phyloP scores from a whole-genome alignment of 257 asterid species.

The Forsythia suspensa region DNA sequence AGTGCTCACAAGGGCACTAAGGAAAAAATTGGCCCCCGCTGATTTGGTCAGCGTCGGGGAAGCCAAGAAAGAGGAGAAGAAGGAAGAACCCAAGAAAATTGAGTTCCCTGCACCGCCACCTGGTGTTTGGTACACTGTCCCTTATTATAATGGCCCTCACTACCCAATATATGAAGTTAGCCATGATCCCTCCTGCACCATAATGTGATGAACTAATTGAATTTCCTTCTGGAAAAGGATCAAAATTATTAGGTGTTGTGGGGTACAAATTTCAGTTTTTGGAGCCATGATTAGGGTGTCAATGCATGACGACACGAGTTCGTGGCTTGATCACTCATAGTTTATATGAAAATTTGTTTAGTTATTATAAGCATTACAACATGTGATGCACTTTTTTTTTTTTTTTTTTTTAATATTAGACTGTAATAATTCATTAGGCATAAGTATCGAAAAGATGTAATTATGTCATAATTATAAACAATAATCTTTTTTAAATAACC shows the following conservation, averaged over 20 bases:
- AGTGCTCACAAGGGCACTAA: slow-evolving; percentile 34
- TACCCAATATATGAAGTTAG: slow-evolving; percentile 4
- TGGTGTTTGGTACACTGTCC: slow-evolving; percentile 10
- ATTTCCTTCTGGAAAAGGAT: neutral
- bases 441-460: too few relatives aligned
- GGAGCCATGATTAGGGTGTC: neutral
- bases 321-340: too few relatives aligned
- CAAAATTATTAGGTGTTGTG: neutral
- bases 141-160: neutral
- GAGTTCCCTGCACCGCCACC: slow-evolving; percentile 4
- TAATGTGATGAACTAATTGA: slow-evolving; percentile 31
- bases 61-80: slow-evolving; percentile 23
- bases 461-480: too few relatives aligned
- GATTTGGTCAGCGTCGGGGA: slow-evolving; percentile 47
- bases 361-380: too few relatives aligned
- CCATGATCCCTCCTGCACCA: slow-evolving; percentile 31
- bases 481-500: too few relatives aligned
- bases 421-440: too few relatives aligned
- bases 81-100: neutral
- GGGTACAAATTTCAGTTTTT: neutral
- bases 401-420: too few relatives aligned
- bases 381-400: too few relatives aligned
- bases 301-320: too few relatives aligned
- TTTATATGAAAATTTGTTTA: too few relatives aligned
- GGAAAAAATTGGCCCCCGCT: slow-evolving; percentile 55